These are phyloP conservation scores for Lepraria neglecta DNA, from an alignment of 495 filamentous ascomycete species.

Conservation along the genomic window DNA sequence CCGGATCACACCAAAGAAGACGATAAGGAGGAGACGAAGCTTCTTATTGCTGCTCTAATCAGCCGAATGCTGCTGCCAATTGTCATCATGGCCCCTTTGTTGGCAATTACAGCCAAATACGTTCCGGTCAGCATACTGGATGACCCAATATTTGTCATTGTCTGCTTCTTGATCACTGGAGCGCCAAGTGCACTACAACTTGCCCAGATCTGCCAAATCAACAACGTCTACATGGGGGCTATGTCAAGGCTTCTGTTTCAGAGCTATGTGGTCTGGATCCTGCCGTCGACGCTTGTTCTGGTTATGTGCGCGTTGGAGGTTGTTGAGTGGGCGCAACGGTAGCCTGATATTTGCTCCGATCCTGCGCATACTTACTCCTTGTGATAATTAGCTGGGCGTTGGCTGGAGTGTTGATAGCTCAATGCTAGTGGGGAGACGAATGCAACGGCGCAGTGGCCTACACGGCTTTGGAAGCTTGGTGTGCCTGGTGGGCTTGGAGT, in stretches of 20 bases:
- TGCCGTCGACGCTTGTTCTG: constrained; percentile 84
- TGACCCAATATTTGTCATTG: constrained; percentile 95
- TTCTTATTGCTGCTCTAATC: constrained; percentile 79
- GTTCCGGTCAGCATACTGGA: constrained; percentile 90
- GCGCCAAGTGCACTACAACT: constrained; percentile 91
- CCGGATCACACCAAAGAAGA: constrained; percentile 53
- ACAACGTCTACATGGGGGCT: constrained; percentile 85
- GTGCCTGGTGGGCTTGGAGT: background rate
- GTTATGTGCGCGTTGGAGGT: constrained; percentile 91
- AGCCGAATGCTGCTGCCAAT: constrained; percentile 90
- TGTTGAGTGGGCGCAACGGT: constrained; percentile 70
- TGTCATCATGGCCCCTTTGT: constrained; percentile 84
- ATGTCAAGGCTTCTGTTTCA: constrained; percentile 94
- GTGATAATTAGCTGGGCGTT: constrained; percentile 8
- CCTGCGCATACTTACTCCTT: background rate
- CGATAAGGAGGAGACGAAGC: constrained; percentile 62
- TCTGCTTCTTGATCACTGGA: constrained; percentile 91
- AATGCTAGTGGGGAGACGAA: background rate
- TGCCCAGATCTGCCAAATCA: constrained; percentile 98
- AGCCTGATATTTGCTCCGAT: background rate
- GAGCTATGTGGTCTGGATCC: constrained; percentile 96
- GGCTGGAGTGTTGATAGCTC: background rate
- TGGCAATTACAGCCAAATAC: constrained; percentile 87
- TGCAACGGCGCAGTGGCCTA: background rate
- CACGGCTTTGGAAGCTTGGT: background rate